phyloP scores from a whole-genome alignment of 192 early-diverging fungal species.

The Gigaspora rosea region DNA sequence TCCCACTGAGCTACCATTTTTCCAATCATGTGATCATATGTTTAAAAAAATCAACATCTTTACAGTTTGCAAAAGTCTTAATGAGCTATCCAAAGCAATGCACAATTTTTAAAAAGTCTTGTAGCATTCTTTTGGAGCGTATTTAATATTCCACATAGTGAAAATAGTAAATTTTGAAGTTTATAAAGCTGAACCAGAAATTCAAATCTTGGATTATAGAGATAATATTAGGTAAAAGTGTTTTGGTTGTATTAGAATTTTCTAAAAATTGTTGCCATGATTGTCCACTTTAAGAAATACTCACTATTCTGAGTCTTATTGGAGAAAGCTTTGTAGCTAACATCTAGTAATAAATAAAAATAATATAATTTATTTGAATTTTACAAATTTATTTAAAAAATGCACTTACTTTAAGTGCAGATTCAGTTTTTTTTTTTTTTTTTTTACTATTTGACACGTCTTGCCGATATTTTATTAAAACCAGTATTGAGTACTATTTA shows the following conservation, averaged over 20 bases:
- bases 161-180: slow-evolving; percentile 4
- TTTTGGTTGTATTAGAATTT: not conserved
- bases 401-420: not conserved
- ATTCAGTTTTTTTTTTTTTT: no score
- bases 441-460: no score
- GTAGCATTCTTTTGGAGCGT: slow-evolving; percentile 2
- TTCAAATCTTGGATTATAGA: not conserved
- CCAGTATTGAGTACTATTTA: no score
- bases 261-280: not conserved
- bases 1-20: not conserved
- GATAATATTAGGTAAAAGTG: not conserved
- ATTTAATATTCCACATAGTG: slow-evolving; percentile 11
- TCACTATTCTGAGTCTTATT: not conserved
- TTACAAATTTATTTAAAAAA: no score
- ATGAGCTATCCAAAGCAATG: no score
- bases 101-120: slow-evolving; percentile 1
- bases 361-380: no score
- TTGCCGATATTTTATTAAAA: no score
- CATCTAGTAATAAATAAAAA: not conserved
- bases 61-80: not conserved
- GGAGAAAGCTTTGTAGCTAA: not conserved
- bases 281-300: not conserved
- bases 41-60: slow-evolving; percentile 12
- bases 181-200: slow-evolving; percentile 4
- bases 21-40: slow-evolving; percentile 1